Base-by-base conservation (phyloP, 1,284 basidiomycete genomes). In the Pyrrhoderma noxium region DNA sequence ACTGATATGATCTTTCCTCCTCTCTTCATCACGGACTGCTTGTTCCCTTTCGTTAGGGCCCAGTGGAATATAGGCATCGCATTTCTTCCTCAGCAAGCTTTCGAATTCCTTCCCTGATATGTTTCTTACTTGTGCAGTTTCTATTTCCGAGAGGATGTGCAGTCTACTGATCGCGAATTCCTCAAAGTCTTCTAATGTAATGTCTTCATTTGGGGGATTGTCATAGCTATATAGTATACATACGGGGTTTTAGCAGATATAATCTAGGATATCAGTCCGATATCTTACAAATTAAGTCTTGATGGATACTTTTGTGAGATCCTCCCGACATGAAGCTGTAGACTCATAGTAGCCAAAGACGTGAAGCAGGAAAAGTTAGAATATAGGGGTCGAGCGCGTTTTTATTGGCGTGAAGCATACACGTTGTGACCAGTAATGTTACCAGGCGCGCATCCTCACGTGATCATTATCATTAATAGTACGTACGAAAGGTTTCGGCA, bases 101-200 rank as follows among this genome's bases (percentile, higher is more conserved):
- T 76, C 83, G 48, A 90, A 74, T 58, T 95, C 93, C 2, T 85
- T 81, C 72, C 79, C 85, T 18, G 85, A 67, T 43, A 88, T 72
- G 62, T 93, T 93, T 44, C 93, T 82, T n/a, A 85, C 88, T 55
- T 81, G 80, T 4, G 87, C 91, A 0, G 94, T 87, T 64, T 99
- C 96, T 57, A 99, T 96, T 66, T 98, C 93, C 4, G 93, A 89
- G 5, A 99, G 77, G 16, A 99, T 80, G 48, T 87, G 82, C 37
- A 99, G 75, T 25, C 96, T 76, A 59, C 95, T 84, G 19, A 99
- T 77, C 0, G 95, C 96, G 65, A 80, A 92, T 2, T 77, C 84
- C 68, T 99, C 96, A 60, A 99, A 99, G 58, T 98, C 90, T 64
- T 99, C 96, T 18, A 99, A 77, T 1, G 93, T 95, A 25, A 99